Evolutionary conservation across 352 stramenopile genomes (phyloP).

Genomic region (Pythium oligandrum): DNA sequence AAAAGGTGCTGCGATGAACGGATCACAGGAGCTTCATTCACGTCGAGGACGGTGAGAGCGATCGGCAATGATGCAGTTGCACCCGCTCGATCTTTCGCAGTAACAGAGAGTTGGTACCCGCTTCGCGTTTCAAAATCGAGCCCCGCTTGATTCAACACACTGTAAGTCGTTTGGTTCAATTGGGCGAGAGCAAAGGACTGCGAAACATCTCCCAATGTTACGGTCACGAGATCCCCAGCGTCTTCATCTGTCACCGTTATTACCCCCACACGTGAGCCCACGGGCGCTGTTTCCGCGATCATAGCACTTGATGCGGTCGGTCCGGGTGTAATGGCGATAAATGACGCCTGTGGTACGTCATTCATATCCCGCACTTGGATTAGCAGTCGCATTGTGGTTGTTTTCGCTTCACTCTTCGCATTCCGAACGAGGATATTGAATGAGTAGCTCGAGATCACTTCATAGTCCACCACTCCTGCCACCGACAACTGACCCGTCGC

Average conservation of each 20-base stretch:
- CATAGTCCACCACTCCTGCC: conserved; percentile 21
- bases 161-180: conserved; percentile 18
- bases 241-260: conserved; percentile 21
- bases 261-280: conserved; percentile 13
- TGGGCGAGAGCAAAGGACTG: conserved; percentile 9
- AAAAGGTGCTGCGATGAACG: conserved; percentile 17
- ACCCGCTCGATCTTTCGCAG: conserved; percentile 12
- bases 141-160: conserved; percentile 7
- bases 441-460: conserved; percentile 19
- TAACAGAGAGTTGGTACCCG: conserved; percentile 9
- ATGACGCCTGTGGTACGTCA: conserved; percentile 33
- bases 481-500: conserved; percentile 18
- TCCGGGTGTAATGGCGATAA: conserved; percentile 3
- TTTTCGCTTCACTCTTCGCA: conserved; percentile 18
- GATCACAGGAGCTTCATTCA: conserved; percentile 18
- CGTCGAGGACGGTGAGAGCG: conserved; percentile 11
- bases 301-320: not conserved
- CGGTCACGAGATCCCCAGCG: conserved; percentile 6
- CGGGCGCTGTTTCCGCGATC: conserved; percentile 7
- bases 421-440: conserved; percentile 28
- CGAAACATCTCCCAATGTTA: conserved; percentile 9
- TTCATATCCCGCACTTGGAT: conserved; percentile 35
- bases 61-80: conserved; percentile 8
- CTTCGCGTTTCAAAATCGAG: conserved; percentile 20
- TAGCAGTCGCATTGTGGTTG: conserved; percentile 14